A percentile compares a stretch with the other conserved stretches of the same genome.
Conservation (phyloP, 2,329 filamentous ascomycete genomes). For the Hymenoscyphus repandus region DNA sequence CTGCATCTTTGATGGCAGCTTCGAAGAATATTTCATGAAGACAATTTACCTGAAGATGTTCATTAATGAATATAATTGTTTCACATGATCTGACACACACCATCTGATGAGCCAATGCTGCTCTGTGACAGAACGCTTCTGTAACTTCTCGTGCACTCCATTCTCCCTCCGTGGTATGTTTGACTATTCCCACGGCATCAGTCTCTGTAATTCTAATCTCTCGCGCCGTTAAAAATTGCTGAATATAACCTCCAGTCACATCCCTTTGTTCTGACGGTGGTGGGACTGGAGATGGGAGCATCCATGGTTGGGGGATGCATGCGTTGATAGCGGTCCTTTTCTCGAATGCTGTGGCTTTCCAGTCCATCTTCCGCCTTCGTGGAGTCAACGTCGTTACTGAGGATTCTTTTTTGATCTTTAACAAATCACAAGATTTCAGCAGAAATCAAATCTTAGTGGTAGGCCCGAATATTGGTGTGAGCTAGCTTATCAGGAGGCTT, state of each 20-base stretch:
- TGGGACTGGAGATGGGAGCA: slow-evolving; percentile 41
- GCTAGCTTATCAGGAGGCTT: neutral
- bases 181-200: slow-evolving; percentile 50
- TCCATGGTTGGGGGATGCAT: slow-evolving; percentile 53
- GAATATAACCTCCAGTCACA: slow-evolving; percentile 50
- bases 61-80: slow-evolving; percentile 25
- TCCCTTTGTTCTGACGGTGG: slow-evolving; percentile 47
- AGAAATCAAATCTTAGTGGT: neutral
- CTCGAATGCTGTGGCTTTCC: slow-evolving; percentile 43
- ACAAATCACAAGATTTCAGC: neutral
- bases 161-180: slow-evolving; percentile 45
- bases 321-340: slow-evolving; percentile 50
- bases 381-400: neutral
- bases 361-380: slow-evolving; percentile 29
- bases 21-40: slow-evolving; percentile 33
- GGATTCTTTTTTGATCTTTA: neutral
- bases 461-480: neutral
- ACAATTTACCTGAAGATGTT: slow-evolving; percentile 43
- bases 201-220: slow-evolving; percentile 59
- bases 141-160: slow-evolving; percentile 54
- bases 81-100: slow-evolving; percentile 47
- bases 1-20: slow-evolving; percentile 37
- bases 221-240: slow-evolving; percentile 45
- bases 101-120: slow-evolving; percentile 49
- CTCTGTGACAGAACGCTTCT: slow-evolving; percentile 48